Evolutionary conservation across 2,329 filamentous ascomycete genomes (phyloP).

Genomic region (Anthostomella pinea): DNA sequence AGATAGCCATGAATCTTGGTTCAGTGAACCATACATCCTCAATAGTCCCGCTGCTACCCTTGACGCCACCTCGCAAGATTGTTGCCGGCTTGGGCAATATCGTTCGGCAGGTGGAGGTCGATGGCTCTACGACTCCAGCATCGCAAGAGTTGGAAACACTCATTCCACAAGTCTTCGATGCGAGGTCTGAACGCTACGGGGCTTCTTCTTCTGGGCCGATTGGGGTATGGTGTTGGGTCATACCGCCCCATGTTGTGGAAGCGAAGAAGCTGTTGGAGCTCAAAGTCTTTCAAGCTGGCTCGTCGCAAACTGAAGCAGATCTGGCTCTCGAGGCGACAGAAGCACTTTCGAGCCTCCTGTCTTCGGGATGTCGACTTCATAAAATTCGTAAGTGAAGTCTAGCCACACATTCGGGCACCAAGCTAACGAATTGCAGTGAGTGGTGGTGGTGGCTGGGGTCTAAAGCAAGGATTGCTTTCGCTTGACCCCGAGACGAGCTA

Average conservation of each 20-base stretch:
- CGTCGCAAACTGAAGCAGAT: conserved; percentile 23
- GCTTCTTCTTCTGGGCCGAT: conserved; percentile 40
- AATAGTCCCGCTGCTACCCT: conserved; percentile 52
- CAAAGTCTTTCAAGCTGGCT: conserved; percentile 21
- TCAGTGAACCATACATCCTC: conserved; percentile 16
- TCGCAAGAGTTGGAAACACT: conserved; percentile 68
- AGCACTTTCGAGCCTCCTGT: conserved; percentile 35
- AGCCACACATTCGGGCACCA: conserved; percentile 16
- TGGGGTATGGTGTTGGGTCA: conserved; percentile 71
- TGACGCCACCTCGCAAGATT: conserved; percentile 63
- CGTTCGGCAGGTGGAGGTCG: conserved; percentile 58
- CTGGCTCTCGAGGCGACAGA: conserved; percentile 25
- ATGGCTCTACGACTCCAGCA: conserved; percentile 53
- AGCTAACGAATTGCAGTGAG: conserved; percentile 52
- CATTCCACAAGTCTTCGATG: conserved; percentile 57
- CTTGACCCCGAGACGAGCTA: conserved; percentile 67
- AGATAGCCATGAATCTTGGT: conserved; percentile 18
- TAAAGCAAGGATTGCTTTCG: conserved; percentile 74
- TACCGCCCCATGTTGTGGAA: conserved; percentile 41
- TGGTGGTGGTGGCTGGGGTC: conserved; percentile 81
- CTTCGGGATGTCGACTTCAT: conserved; percentile 44
- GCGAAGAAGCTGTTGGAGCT: conserved; percentile 19
- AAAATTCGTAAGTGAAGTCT: conserved; percentile 39
- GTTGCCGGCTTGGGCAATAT: conserved; percentile 74
- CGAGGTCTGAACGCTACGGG: conserved; percentile 28